Evolutionary conservation across 1,139 yeast species (phyloP), one percentile per base, ranked within the genome.

Genomic region (Yamadazyma trypodendri): DNA sequence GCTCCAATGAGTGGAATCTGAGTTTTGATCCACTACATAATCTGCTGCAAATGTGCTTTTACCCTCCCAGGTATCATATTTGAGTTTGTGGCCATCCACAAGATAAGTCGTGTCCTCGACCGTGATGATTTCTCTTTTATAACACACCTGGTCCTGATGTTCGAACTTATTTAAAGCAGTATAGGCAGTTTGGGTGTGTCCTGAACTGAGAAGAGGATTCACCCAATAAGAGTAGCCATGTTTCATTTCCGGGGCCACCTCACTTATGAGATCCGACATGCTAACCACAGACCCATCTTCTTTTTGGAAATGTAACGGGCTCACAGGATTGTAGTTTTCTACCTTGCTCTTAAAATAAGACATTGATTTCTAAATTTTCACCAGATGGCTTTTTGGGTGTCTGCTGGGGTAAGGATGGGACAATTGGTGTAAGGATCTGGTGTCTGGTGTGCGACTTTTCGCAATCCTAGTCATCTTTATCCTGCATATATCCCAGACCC

Each of bases 161-260:
- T 65, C 72, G 42, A 68, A 68, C 44, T 63, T 61, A 45, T 59
- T 60, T 16, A 70, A 39, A 0, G 72, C 75, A 3, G 76, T 65
- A 46, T 66, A 71, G 4, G 73, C 74, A 4, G 77, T 71, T 49
- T 71, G 76, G n/a, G 63, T 45, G 46, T 71, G 75, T 12, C 77
- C 76, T 4, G 68, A 58, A 10, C 65, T 51, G 16, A 71, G 52
- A 11, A 68, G 45, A 1, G 76, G 76, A 40, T 65, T 65, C 30
- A 67, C 59, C 48, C 53, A 58, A 44, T 56, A 68, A 18, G 61
- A 53, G 37, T 62, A 56, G 3, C 68, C 72, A 10, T 56, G 43
- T 18, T 40, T 24, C 36, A 71, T 51, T 36, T 67, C 72, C 0
- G 71, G 69, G 0, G 64, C 60, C 1, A 49, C 38, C 5, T 47